Base-by-base conservation (phyloP, 768 basidiomycete species). In the Tulasnella sp. region DNA sequence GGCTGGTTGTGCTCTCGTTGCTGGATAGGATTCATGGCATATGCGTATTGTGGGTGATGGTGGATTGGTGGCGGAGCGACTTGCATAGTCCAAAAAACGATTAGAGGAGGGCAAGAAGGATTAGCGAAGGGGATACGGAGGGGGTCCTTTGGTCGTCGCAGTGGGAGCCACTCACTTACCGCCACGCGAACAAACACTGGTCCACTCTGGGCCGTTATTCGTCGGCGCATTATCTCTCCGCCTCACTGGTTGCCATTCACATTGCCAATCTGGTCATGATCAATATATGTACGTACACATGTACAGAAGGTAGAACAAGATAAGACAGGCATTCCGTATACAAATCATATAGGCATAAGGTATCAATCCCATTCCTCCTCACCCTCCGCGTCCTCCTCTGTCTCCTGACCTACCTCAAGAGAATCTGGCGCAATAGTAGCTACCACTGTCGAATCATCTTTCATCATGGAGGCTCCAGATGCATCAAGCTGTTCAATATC, bases 391-490 rank as follows among this genome's bases (percentile, higher is more conserved):
- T 66, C 66, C 49, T 63, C 62, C 34, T 46, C 66, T 48, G 49
- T 62, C 38, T 60, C 61, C 1, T 61, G 61, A 4, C 22, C 60
- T 31, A 60, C 10, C 24, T 60, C 59, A 25, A 60, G 21, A 25
- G 46, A 53, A 44, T 53, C 52, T n/a, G n/a, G n/a, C 15, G 50
- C 19, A 38, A 52, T 48, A 15, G 43, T 43, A 31, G 27, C 29
- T n/a, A 51, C 59, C 43, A 15, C 69, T 71, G 53, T 79, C 74
- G 4, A 44, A 49, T 41, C 51, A 52, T 49, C 29, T 25, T 21
- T 24, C 34, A 42, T 57, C 11, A 11, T 43, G 41, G 41, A 11
- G 41, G 41, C 41, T 43, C 11, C 19, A 43, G 41, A 27, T 38
- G 22, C 52, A 29, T 53, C 42, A 12, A 24, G 15, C 29, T n/a